phyloP scores from a whole-genome alignment of 1,139 yeast genomes.

The Geotrichum phurueaensis region DNA sequence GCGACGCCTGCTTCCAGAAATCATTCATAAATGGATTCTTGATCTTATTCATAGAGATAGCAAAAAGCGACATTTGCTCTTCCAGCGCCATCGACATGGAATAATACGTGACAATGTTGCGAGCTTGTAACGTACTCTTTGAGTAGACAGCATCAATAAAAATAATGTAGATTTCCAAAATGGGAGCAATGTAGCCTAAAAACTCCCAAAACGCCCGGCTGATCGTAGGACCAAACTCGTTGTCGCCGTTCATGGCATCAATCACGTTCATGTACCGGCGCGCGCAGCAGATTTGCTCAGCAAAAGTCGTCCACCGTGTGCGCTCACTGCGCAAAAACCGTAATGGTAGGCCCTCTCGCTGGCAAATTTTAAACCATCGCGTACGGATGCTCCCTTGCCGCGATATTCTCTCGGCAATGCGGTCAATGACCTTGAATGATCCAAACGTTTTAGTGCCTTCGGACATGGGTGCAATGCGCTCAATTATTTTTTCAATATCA shows the following conservation, averaged over 20 bases:
- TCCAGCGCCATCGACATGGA: not conserved
- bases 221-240: not conserved
- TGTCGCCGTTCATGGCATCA: not conserved
- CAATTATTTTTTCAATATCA: not conserved
- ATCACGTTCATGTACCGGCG: not conserved
- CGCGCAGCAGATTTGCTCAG: not conserved
- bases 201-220: not conserved
- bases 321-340: not conserved
- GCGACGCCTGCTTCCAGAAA: not conserved
- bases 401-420: not conserved
- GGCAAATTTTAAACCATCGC: not conserved
- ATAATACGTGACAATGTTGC: not conserved
- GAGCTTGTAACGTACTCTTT: not conserved
- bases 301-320: not conserved
- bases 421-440: not conserved
- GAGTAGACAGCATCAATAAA: not conserved
- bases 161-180: not conserved
- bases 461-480: not conserved
- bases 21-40: not conserved
- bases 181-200: not conserved
- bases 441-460: not conserved
- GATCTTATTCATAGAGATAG: not conserved
- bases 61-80: not conserved
- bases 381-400: not conserved
- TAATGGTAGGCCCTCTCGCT: not conserved